phyloP scores from a whole-genome alignment of 2,329 filamentous ascomycete species.

The Lachnellula willkommii region DNA sequence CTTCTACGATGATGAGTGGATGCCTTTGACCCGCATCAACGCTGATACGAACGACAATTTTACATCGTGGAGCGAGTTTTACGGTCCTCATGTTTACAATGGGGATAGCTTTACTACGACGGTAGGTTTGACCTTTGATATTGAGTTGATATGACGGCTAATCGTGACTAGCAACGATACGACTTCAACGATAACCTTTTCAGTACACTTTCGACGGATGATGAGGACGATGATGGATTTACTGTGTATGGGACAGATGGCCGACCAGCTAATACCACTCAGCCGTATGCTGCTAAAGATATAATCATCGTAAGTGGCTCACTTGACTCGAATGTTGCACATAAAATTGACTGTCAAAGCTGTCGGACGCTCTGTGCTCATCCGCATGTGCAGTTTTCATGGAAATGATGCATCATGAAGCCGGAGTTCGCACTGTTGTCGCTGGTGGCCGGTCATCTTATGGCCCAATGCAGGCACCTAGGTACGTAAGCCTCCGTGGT shows the following conservation, averaged over 20 bases:
- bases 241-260: slow-evolving; percentile 27
- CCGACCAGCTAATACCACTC: slow-evolving; percentile 12
- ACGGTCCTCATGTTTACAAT: slow-evolving; percentile 15
- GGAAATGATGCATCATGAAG: slow-evolving; percentile 49
- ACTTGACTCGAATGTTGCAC: neutral
- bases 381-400: slow-evolving; percentile 54
- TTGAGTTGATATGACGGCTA: neutral
- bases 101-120: slow-evolving; percentile 20
- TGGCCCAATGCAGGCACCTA: slow-evolving; percentile 47
- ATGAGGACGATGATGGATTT: slow-evolving; percentile 17
- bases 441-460: slow-evolving; percentile 45
- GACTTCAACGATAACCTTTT: slow-evolving; percentile 19
- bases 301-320: slow-evolving; percentile 34
- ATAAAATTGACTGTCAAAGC: slow-evolving; percentile 29
- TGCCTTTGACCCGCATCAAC: slow-evolving; percentile 15
- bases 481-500: neutral
- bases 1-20: slow-evolving; percentile 19
- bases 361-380: slow-evolving; percentile 53
- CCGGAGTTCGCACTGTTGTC: slow-evolving; percentile 47
- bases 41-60: slow-evolving; percentile 17
- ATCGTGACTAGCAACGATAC: slow-evolving; percentile 23
- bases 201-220: slow-evolving; percentile 29
- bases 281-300: slow-evolving; percentile 36
- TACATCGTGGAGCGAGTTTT: slow-evolving; percentile 19
- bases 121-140: slow-evolving; percentile 33